Conservation (phyloP, 2,329 filamentous ascomycete species). For the Hymenoscyphus fructigenus region DNA sequence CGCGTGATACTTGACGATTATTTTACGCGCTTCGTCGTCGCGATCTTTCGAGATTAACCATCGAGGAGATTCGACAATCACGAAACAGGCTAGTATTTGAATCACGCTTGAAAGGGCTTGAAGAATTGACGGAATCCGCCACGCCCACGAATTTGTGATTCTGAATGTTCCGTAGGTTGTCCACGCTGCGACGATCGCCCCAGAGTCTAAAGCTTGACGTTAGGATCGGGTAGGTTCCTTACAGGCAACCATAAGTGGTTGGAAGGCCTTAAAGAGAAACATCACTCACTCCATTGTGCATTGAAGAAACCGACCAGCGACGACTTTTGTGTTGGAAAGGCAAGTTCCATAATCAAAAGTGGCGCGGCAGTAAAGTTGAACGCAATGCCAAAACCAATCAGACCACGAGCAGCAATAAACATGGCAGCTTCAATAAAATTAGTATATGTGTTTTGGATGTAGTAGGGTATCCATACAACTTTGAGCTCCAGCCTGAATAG, state of each 20-base stretch:
- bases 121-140: conserved; percentile 29
- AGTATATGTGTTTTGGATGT: too few species aligned
- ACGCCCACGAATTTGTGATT: conserved; percentile 24
- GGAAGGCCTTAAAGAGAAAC: too few species aligned
- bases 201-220: conserved; percentile 23
- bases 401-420: conserved; percentile 5
- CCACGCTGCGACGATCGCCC: conserved; percentile 45
- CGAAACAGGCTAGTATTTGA: conserved; percentile 13
- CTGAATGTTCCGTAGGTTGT: conserved; percentile 40
- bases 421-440: background rate
- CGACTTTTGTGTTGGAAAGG: conserved; percentile 51
- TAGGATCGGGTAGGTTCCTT: too few species aligned
- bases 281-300: background rate
- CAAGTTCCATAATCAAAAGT: conserved; percentile 51
- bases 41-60: conserved; percentile 50
- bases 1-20: conserved; percentile 54
- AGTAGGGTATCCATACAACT: background rate
- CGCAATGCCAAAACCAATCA: conserved; percentile 11
- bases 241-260: too few species aligned
- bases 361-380: conserved; percentile 33
- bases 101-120: conserved; percentile 3
- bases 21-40: conserved; percentile 49
- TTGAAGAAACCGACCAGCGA: conserved; percentile 2
- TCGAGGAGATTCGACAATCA: conserved; percentile 36
- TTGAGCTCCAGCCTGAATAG: conserved; percentile 1